Conservation (phyloP, 495 filamentous ascomycete genomes). For the Aspergillus sclerotiicarbonarius region DNA sequence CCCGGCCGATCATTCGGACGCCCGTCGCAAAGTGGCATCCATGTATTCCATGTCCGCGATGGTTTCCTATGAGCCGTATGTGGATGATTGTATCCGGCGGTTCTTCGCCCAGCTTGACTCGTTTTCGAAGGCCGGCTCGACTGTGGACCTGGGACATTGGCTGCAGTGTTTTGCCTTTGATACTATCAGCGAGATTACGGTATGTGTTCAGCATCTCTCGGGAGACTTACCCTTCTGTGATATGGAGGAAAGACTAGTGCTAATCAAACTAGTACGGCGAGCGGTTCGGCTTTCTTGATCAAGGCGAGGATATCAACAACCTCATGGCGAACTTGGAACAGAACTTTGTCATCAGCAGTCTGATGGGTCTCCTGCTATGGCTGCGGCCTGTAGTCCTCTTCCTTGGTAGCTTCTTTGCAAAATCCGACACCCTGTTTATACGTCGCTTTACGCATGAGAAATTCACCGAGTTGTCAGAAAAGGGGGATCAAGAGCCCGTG, state of each 20-base stretch:
- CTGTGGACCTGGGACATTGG: slow-evolving; percentile 26
- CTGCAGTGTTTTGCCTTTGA: slow-evolving; percentile 53
- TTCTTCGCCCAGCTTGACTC: slow-evolving; percentile 33
- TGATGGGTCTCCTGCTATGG: neutral
- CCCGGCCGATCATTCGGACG: slow-evolving; percentile 17
- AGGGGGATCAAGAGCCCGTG: neutral
- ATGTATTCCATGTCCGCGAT: slow-evolving; percentile 45
- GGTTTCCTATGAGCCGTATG: slow-evolving; percentile 44
- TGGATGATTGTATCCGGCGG: slow-evolving; percentile 41
- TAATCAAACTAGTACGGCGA: slow-evolving; percentile 40
- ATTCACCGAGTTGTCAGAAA: neutral
- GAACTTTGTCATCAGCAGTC: neutral
- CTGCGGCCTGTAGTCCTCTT: neutral
- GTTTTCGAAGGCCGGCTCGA: slow-evolving; percentile 1
- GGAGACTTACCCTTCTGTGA: neutral
- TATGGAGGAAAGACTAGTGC: neutral
- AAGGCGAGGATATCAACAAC: slow-evolving; percentile 55
- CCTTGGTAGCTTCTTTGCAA: neutral
- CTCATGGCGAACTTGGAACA: slow-evolving; percentile 46
- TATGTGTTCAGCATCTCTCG: neutral
- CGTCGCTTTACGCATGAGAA: neutral
- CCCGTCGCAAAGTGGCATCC: slow-evolving; percentile 21
- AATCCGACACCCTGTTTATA: neutral
- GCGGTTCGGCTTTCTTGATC: slow-evolving; percentile 54
- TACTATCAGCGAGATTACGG: slow-evolving; percentile 58